phyloP scores from a whole-genome alignment of 2,329 filamentous ascomycete species.

The Pochonia chlamydosporia region DNA sequence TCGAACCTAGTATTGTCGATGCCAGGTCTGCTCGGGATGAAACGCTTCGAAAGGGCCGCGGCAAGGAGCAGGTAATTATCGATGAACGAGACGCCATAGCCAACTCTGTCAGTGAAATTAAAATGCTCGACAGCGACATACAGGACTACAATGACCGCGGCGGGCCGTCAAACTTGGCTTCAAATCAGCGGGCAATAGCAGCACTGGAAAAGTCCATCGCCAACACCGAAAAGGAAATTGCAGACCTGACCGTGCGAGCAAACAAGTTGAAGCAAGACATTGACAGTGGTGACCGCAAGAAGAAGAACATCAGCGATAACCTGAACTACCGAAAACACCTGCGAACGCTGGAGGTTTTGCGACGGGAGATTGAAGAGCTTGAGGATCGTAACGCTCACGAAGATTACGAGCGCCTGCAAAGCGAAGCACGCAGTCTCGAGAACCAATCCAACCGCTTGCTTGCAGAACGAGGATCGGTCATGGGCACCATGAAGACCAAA shows the following conservation, averaged over 20 bases:
- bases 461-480: conserved; percentile 67
- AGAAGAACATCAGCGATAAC: conserved; percentile 85
- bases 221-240: conserved; percentile 61
- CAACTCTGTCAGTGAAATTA: conserved; percentile 71
- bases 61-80: conserved; percentile 66
- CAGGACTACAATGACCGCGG: conserved; percentile 71
- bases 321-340: conserved; percentile 75
- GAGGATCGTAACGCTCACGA: conserved; percentile 75
- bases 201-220: conserved; percentile 60
- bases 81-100: conserved; percentile 66
- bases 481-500: conserved; percentile 76
- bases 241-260: conserved; percentile 59
- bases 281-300: conserved; percentile 73
- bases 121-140: conserved; percentile 70
- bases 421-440: conserved; percentile 64
- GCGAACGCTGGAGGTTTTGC: conserved; percentile 60
- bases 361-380: conserved; percentile 65
- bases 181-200: conserved; percentile 64
- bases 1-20: conserved; percentile 70
- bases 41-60: conserved; percentile 62
- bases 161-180: conserved; percentile 64
- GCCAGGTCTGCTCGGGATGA: conserved; percentile 75
- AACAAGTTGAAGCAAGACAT: conserved; percentile 75
- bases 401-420: conserved; percentile 69
- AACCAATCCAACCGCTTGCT: conserved; percentile 62